phyloP scores from a whole-genome alignment of 2,329 filamentous ascomycete genomes.

The Talaromyces verruculosus region DNA sequence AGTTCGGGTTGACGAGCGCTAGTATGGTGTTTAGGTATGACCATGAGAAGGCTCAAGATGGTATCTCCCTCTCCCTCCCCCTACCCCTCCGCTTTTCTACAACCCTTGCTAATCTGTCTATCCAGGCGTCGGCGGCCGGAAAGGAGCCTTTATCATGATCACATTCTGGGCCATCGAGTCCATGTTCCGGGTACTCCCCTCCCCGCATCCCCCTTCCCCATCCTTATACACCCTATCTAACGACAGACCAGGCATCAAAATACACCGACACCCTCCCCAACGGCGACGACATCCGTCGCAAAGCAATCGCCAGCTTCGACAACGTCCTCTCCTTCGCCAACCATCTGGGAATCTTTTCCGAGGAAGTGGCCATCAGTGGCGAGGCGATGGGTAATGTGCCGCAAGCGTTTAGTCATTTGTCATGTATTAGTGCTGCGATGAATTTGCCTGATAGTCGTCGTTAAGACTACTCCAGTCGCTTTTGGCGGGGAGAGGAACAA shows the following conservation, averaged over 20 bases:
- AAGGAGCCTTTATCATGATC: constrained; percentile 78
- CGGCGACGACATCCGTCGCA: constrained; percentile 34
- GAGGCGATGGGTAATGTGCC: constrained; percentile 79
- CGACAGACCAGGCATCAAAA: constrained; percentile 29
- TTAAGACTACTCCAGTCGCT: not conserved
- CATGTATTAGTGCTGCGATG: constrained; percentile 73
- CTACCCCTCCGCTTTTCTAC: constrained; percentile 3
- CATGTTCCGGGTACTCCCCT: constrained; percentile 62
- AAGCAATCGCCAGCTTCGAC: constrained; percentile 69
- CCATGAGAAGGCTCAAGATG: constrained; percentile 66
- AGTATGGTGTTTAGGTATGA: constrained; percentile 76
- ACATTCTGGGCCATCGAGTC: constrained; percentile 82
- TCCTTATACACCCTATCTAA: not conserved
- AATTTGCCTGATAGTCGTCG: constrained; percentile 51
- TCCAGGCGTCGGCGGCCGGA: constrained; percentile 68
- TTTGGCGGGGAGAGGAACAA: not conserved
- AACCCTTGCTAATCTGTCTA: constrained; percentile 21
- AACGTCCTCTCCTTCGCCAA: constrained; percentile 76
- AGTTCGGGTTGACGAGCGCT: constrained; percentile 71
- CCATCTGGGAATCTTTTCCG: constrained; percentile 74
- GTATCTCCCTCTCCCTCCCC: constrained; percentile 40
- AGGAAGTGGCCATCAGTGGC: constrained; percentile 72
- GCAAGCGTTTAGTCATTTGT: constrained; percentile 75
- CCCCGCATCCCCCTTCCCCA: not conserved
- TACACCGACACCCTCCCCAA: constrained; percentile 36